Percentiles rank a stretch among this genome's conserved stretches.
Evolutionary conservation across 129 eudicot species (phyloP).

Genomic region (Silybum marianum): DNA sequence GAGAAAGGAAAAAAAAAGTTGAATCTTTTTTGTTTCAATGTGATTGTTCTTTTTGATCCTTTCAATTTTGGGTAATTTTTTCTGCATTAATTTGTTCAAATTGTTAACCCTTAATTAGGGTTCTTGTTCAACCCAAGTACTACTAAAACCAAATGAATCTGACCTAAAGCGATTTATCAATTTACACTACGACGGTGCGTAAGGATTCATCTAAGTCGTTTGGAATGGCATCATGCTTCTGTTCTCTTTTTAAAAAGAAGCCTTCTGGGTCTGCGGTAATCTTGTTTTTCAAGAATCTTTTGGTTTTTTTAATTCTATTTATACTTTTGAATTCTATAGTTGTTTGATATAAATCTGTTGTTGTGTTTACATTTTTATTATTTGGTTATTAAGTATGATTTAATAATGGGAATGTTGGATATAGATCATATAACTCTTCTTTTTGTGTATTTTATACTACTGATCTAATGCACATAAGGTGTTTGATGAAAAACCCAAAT

Average conservation of each 20-base stretch:
- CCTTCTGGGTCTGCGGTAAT: constrained; percentile 46
- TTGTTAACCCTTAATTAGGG: constrained; percentile 24
- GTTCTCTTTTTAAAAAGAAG: constrained; percentile 54
- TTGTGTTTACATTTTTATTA: not conserved
- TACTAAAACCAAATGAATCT: constrained; percentile 25
- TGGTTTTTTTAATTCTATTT: not conserved
- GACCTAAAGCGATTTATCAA: constrained; percentile 1
- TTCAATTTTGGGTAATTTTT: constrained; percentile 11
- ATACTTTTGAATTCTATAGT: not conserved
- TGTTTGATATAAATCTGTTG: not conserved
- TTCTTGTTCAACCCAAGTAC: constrained; percentile 31
- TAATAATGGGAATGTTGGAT: not conserved
- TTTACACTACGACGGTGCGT: not conserved
- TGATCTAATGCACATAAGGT: constrained; percentile 25
- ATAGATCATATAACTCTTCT: not conserved
- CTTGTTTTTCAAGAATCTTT: not conserved
- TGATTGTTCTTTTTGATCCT: constrained; percentile 1
- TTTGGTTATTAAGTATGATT: not conserved
- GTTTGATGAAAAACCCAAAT: constrained; percentile 26
- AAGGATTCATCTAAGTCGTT: constrained; percentile 11
- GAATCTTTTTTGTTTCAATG: constrained; percentile 2
- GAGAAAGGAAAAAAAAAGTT: not conserved
- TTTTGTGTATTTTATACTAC: constrained; percentile 1
- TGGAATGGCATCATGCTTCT: constrained; percentile 52
- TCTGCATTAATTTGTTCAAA: constrained; percentile 19